Percentiles rank a stretch among this genome's conserved stretches.
Evolutionary conservation across 345 rosid genomes (phyloP).

Genomic region (Pistacia integerrima): DNA sequence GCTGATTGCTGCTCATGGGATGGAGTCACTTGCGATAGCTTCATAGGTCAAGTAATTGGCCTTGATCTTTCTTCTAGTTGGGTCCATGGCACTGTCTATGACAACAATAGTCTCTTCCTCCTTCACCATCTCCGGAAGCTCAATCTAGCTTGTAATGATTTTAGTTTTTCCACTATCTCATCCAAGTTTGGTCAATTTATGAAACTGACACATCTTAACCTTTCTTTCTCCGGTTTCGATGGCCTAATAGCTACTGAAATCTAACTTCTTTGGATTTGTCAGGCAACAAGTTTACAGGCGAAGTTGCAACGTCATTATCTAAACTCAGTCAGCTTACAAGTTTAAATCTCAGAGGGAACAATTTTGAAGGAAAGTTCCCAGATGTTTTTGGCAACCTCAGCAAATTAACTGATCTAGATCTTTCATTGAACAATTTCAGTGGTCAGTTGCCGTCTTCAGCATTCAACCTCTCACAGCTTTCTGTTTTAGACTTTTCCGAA

Average conservation of each 20-base stretch:
- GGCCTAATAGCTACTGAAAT: constrained; percentile 13
- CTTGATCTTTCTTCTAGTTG: constrained; percentile 19
- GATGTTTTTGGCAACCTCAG: too few relatives aligned
- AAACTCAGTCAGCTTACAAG: not conserved
- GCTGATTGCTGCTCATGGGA: constrained; percentile 39
- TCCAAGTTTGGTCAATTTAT: constrained; percentile 7
- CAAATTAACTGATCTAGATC: too few relatives aligned
- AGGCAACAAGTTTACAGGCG: too few relatives aligned
- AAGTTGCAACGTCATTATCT: not conserved
- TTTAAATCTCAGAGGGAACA: not conserved
- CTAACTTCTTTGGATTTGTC: too few relatives aligned
- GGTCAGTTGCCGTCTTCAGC: too few relatives aligned
- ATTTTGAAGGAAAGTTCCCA: not conserved
- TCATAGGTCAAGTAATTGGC: constrained; percentile 24
- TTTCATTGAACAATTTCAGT: too few relatives aligned
- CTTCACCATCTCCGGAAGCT: constrained; percentile 27
- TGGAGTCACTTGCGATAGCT: constrained; percentile 28
- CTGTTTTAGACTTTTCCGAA: too few relatives aligned
- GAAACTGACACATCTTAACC: constrained; percentile 18
- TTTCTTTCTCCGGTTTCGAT: not conserved
- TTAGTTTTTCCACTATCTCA: constrained; percentile 1
- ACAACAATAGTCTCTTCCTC: constrained; percentile 28
- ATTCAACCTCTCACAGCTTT: too few relatives aligned
- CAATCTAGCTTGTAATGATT: constrained; percentile 29
- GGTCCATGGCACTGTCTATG: not conserved